Base-by-base conservation (phyloP, 2,329 filamentous ascomycete species). In the Diaporthe ampelina region DNA sequence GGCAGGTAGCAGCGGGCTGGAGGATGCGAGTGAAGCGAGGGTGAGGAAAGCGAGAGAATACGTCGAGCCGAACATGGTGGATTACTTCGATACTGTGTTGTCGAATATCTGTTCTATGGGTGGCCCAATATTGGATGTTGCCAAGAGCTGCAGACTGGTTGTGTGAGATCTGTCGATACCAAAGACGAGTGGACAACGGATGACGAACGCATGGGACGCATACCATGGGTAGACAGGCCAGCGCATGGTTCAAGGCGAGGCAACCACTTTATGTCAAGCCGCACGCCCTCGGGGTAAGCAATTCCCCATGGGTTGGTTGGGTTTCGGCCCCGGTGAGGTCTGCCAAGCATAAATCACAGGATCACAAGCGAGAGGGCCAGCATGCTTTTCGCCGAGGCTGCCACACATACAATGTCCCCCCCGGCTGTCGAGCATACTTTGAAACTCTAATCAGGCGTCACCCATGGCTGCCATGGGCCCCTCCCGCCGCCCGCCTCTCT, bases 401-500 rank as follows among this genome's bases (percentile, higher is more conserved):
- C 45, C 63, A 54, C 45, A 37, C 61, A 21, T 3, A 43, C 5
- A 4, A 43, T 48, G 45, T 9, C 48, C 63, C 40, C 40, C 40
- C 63, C 26, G 63, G 40, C 45, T 19, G n/a, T 54, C 32, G 48
- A 68, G 63, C 37, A 32, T 68, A 29, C 63, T 54, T 68, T 68
- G 48, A 54, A 68, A 68, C 48, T 68, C 63, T 40, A 68, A 40
- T 54, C 63, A 68, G 63, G 48, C 63, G 63, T 68, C 32, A 68
- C 63, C n/a, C 13, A 21, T 19, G 8, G 24, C 58, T 37, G 35
- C 40, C 40, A 17, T 17, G 10, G 11, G 35, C 35, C 29, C 29
- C 40, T 32, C 48, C 63, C 21, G 21, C 48, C 29, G 32, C 48
- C 48, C 32, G 40, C 40, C 15, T 17, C 40, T 43, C 40, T 43